Conservation (phyloP, 2,329 filamentous ascomycete genomes). For the Fusarium nanum region DNA sequence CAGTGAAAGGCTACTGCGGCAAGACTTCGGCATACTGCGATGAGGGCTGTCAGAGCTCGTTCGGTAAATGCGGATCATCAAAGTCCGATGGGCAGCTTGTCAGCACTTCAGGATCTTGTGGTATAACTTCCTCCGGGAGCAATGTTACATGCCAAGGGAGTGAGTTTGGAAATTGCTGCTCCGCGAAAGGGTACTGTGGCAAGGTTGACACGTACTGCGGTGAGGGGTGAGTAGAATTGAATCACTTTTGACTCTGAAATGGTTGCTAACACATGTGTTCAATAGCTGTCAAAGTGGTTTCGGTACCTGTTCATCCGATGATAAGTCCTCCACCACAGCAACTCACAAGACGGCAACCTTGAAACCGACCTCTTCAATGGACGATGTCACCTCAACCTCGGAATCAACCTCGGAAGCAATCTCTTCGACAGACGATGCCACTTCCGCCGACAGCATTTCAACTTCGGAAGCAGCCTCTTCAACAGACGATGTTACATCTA, state of each 20-base stretch:
- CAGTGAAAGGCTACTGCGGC: not conserved
- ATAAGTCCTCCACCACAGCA: not conserved
- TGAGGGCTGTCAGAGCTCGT: not conserved
- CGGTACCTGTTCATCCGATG: not conserved
- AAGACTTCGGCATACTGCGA: not conserved
- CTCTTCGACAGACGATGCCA: too few species aligned
- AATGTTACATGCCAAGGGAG: not conserved
- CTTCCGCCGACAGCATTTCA: not conserved
- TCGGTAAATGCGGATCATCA: not conserved
- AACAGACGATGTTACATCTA: not conserved
- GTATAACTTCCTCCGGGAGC: not conserved
- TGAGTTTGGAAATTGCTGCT: not conserved
- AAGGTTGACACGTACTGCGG: not conserved
- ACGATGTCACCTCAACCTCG: not conserved
- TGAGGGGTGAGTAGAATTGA: not conserved
- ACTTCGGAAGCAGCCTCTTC: not conserved
- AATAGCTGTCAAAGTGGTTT: not conserved
- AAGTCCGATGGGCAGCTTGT: not conserved
- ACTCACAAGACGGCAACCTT: not conserved
- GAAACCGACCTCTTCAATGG: not conserved
- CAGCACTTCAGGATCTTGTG: not conserved
- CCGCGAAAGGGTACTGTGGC: not conserved
- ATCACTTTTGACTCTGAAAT: rapidly evolving
- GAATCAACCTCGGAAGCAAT: not conserved
- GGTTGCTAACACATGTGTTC: not conserved